Conservation (phyloP, 2,329 filamentous ascomycete species). For the Myrmaecium sp. region DNA sequence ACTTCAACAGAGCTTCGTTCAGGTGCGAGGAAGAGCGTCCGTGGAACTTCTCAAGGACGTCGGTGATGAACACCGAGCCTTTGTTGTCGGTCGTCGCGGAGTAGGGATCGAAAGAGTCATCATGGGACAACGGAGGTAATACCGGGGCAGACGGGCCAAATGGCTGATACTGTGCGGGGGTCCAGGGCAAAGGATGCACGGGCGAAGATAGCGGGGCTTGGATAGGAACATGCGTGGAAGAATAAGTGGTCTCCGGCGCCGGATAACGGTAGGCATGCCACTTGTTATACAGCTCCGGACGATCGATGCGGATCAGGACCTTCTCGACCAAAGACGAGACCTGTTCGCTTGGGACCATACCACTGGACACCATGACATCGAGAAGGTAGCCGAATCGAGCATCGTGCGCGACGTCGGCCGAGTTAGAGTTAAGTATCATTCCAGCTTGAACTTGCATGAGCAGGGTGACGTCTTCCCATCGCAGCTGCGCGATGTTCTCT, state of each 20-base stretch:
- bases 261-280: conserved; percentile 43
- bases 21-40: conserved; percentile 57
- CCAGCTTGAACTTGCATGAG: conserved; percentile 42
- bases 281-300: conserved; percentile 29
- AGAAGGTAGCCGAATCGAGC: conserved; percentile 46
- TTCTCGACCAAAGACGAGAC: conserved; percentile 42
- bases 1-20: conserved; percentile 63
- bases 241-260: conserved; percentile 22
- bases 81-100: conserved; percentile 82
- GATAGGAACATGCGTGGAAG: conserved; percentile 35
- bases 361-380: conserved; percentile 36
- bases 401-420: conserved; percentile 38
- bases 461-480: conserved; percentile 36
- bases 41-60: conserved; percentile 67
- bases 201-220: no score
- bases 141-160: conserved; percentile 30
- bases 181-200: conserved; percentile 21
- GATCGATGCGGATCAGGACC: conserved; percentile 36
- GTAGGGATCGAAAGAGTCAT: conserved; percentile 84
- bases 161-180: conserved; percentile 17
- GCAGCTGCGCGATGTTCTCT: conserved; percentile 40
- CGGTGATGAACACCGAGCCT: conserved; percentile 77
- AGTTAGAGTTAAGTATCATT: conserved; percentile 28
- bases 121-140: conserved; percentile 42
- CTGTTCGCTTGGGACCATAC: conserved; percentile 36